Percentiles rank a stretch among this genome's conserved stretches.
These are phyloP conservation scores for Scopulariopsis brevicaulis DNA, from an alignment of 2,329 filamentous ascomycete species.

Conservation along the genomic window DNA sequence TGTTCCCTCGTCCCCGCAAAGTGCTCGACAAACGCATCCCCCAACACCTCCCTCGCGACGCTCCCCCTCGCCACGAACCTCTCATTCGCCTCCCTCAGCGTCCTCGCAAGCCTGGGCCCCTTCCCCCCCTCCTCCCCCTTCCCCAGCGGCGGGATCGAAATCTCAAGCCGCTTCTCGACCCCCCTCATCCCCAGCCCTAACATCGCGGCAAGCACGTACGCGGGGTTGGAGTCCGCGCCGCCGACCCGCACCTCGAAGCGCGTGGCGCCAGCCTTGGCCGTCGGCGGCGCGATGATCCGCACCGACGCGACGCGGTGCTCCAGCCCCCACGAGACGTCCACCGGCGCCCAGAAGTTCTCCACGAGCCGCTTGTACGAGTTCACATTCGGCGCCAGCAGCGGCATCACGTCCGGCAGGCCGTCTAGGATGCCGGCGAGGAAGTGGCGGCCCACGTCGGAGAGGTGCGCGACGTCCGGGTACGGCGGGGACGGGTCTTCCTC, in stretches of 20 bases:
- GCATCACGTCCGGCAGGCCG: constrained; percentile 91
- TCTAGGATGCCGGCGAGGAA: constrained; percentile 87
- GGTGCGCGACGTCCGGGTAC: constrained; percentile 63
- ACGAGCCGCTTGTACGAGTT: constrained; percentile 98
- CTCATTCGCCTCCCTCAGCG: constrained; percentile 70
- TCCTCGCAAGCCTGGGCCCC: constrained; percentile 65
- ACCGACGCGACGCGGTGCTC: constrained; percentile 92
- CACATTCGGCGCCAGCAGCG: constrained; percentile 82
- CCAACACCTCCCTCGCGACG: constrained; percentile 86
- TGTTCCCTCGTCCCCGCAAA: constrained; percentile 88
- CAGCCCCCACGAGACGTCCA: constrained; percentile 93
- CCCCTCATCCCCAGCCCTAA: constrained; percentile 84
- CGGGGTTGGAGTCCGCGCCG: constrained; percentile 87
- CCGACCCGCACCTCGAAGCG: constrained; percentile 88
- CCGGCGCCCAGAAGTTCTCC: constrained; percentile 98
- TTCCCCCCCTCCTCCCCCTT: constrained; percentile 70
- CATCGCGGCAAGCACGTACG: constrained; percentile 77
- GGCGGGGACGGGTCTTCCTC: constrained; percentile 57
- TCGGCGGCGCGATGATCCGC: constrained; percentile 80
- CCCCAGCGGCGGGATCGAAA: constrained; percentile 71
- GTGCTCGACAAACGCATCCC: constrained; percentile 92
- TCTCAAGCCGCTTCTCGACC: constrained; percentile 81
- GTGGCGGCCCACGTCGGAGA: constrained; percentile 82
- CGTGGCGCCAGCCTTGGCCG: constrained; percentile 72
- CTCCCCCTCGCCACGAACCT: constrained; percentile 69